Evolutionary conservation across 805 yeast species (phyloP).

Genomic region (Candida anglica): DNA sequence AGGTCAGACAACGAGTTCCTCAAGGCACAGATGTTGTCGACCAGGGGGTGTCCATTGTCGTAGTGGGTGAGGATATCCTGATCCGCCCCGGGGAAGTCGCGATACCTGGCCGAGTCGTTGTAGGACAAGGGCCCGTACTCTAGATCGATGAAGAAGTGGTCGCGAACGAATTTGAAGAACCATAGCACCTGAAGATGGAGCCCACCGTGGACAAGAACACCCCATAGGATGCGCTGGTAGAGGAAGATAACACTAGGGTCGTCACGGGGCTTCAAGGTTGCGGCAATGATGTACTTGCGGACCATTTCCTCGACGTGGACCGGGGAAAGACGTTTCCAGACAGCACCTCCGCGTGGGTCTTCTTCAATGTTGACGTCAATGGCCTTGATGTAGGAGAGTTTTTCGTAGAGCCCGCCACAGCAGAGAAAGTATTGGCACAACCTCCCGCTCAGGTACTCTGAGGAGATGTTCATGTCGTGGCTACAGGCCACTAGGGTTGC

Average conservation of each 20-base stretch:
- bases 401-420: constrained; percentile 19
- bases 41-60: constrained; percentile 14
- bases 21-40: constrained; percentile 10
- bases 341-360: no score
- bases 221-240: constrained; percentile 39
- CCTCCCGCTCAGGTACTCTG: constrained; percentile 17
- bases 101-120: background rate
- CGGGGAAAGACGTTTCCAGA: constrained; percentile 7
- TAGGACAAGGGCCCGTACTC: constrained; percentile 17
- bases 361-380: no score
- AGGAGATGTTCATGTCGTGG: constrained; percentile 6
- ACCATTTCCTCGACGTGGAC: constrained; percentile 29
- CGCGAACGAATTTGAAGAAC: constrained; percentile 36
- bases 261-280: constrained; percentile 25
- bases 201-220: constrained; percentile 42
- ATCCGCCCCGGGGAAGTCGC: background rate
- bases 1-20: background rate
- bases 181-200: constrained; percentile 37
- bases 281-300: constrained; percentile 32
- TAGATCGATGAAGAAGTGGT: constrained; percentile 17
- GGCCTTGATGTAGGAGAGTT: constrained; percentile 10
- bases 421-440: constrained; percentile 19
- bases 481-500: no score
- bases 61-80: constrained; percentile 9
- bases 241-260: constrained; percentile 31